Conservation (phyloP, 192 early-diverging fungal species). For the Rhizophagus sp. region DNA sequence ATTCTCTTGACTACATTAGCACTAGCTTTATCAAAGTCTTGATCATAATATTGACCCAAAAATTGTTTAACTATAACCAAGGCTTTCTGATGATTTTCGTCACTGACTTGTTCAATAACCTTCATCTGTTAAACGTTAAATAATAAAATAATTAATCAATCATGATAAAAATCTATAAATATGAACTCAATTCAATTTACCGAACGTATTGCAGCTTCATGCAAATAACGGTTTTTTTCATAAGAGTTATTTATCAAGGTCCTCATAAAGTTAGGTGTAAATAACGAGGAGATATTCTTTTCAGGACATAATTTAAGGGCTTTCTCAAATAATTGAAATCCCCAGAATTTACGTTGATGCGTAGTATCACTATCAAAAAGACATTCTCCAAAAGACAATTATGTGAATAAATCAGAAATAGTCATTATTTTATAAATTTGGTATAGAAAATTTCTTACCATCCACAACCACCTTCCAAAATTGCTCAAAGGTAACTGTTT, state of each 20-base stretch:
- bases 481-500: conserved; percentile 61
- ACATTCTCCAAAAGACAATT: conserved; percentile 44
- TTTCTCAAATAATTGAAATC: conserved; percentile 80
- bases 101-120: conserved; percentile 57
- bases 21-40: conserved; percentile 67
- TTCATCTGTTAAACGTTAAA: conserved; percentile 39
- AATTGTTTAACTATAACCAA: conserved; percentile 81
- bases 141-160: conserved; percentile 12
- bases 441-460: conserved; percentile 40
- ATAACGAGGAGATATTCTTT: conserved; percentile 66
- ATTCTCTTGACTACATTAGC: conserved; percentile 82
- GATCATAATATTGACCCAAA: conserved; percentile 72
- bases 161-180: background rate
- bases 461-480: conserved; percentile 85
- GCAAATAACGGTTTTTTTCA: conserved; percentile 71
- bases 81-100: conserved; percentile 68
- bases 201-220: conserved; percentile 75
- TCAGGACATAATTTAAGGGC: conserved; percentile 55
- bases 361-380: conserved; percentile 72
- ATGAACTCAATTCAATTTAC: conserved; percentile 41
- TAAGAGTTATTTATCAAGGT: conserved; percentile 84
- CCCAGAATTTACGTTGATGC: conserved; percentile 89
- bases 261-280: conserved; percentile 84
- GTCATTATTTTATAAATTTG: background rate
- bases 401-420: background rate